These are phyloP conservation scores for Roridomyces roridus DNA, from an alignment of 768 basidiomycete genomes.

Conservation along the genomic window DNA sequence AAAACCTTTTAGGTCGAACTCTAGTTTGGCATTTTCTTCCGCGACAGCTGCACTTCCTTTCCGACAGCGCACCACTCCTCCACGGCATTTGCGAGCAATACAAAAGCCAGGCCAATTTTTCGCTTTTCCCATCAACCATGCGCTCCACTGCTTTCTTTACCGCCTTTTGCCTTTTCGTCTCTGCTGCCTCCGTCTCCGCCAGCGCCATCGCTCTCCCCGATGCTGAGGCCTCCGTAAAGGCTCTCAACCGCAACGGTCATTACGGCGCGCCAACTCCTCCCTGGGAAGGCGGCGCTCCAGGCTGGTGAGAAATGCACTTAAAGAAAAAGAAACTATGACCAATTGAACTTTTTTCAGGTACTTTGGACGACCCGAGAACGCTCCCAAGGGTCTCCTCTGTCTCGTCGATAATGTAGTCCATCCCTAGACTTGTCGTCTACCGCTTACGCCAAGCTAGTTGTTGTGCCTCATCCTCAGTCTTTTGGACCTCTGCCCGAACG, in stretches of 20 bases:
- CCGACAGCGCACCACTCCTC: too few relatives aligned
- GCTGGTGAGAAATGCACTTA: too few relatives aligned
- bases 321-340: too few relatives aligned
- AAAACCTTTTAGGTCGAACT: not conserved
- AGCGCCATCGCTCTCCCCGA: not conserved
- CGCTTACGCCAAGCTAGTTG: too few relatives aligned
- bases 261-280: conserved; percentile 19
- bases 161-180: not conserved
- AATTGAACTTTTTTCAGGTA: too few relatives aligned
- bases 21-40: not conserved
- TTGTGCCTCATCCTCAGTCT: not conserved
- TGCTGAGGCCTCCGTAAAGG: not conserved
- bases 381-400: conserved; percentile 2
- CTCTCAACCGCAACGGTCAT: not conserved
- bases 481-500: too few relatives aligned
- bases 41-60: too few relatives aligned
- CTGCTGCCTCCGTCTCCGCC: not conserved
- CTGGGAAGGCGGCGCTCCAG: conserved; percentile 8
- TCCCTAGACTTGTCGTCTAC: not conserved
- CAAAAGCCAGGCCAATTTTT: too few relatives aligned
- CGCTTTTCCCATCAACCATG: conserved; percentile 7
- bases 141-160: conserved; percentile 7
- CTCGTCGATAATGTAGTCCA: conserved; percentile 1
- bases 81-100: too few relatives aligned
- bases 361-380: conserved; percentile 4